phyloP scores from a whole-genome alignment of 2,329 filamentous ascomycete species.

The Orbilia quercus region DNA sequence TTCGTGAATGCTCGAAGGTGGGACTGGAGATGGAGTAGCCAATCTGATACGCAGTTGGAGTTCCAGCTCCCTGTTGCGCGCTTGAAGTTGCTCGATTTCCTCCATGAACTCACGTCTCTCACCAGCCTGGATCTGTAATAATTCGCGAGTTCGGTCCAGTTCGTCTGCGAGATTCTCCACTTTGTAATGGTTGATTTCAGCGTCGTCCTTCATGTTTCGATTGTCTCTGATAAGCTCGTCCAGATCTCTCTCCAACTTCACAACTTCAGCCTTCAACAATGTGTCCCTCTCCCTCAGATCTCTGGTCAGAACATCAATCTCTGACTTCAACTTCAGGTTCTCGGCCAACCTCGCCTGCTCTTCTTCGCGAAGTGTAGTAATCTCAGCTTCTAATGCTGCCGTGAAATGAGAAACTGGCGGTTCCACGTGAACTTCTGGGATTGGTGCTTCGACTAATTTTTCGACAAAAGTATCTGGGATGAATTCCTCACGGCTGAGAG shows the following conservation, averaged over 20 bases:
- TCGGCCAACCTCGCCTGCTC: constrained; percentile 41
- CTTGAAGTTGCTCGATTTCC: constrained; percentile 46
- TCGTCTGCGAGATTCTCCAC: constrained; percentile 53
- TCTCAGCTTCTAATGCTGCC: constrained; percentile 44
- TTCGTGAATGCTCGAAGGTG: constrained; percentile 39
- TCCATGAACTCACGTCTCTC: constrained; percentile 54
- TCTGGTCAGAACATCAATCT: constrained; percentile 45
- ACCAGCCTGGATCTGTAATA: constrained; percentile 51
- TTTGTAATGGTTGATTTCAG: constrained; percentile 54
- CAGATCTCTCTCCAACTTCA: constrained; percentile 37
- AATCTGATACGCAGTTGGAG: constrained; percentile 48
- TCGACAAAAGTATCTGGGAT: not conserved
- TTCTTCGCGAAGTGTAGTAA: constrained; percentile 37
- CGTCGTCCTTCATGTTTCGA: constrained; percentile 53
- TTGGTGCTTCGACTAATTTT: not conserved
- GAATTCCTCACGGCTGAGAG: not conserved
- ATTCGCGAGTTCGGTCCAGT: constrained; percentile 48
- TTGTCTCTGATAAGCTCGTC: constrained; percentile 49
- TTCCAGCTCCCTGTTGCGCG: constrained; percentile 47
- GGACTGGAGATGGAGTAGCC: constrained; percentile 45
- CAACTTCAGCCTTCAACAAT: constrained; percentile 39
- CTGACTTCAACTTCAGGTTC: constrained; percentile 48
- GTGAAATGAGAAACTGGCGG: constrained; percentile 29
- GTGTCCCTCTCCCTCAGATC: constrained; percentile 52
- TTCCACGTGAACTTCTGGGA: constrained; percentile 9